A percentile compares a stretch with the other conserved stretches of the same genome.
phyloP scores from a whole-genome alignment of 306 rosid species.

The Oemleria cerasiformis region DNA sequence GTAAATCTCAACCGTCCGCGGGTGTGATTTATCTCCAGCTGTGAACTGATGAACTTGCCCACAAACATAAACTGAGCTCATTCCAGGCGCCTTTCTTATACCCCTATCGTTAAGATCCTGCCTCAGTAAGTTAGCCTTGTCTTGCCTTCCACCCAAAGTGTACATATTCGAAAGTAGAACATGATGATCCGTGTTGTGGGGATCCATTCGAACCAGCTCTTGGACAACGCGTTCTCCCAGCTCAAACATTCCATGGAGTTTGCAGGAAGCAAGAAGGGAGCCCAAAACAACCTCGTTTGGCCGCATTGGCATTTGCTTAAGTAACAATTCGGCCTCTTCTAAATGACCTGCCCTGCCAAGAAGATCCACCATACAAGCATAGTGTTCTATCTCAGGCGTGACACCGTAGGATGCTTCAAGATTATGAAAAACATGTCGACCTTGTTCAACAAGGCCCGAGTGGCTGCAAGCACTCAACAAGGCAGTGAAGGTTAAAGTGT shows the following conservation, averaged over 20 bases:
- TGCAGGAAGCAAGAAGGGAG: slow-evolving; percentile 66
- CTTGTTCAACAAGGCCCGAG: slow-evolving; percentile 60
- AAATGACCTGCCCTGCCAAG: slow-evolving; percentile 66
- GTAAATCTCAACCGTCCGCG: slow-evolving; percentile 41
- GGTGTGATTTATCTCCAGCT: slow-evolving; percentile 72
- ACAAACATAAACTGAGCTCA: slow-evolving; percentile 51
- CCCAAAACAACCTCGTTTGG: slow-evolving; percentile 72
- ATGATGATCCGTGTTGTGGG: slow-evolving; percentile 59
- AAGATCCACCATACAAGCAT: slow-evolving; percentile 70
- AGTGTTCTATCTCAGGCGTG: slow-evolving; percentile 58
- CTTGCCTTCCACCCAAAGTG: slow-evolving; percentile 48
- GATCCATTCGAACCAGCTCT: slow-evolving; percentile 51
- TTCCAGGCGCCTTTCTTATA: slow-evolving; percentile 64
- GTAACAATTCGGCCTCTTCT: slow-evolving; percentile 50
- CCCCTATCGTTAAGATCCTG: slow-evolving; percentile 49
- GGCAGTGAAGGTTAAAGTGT: slow-evolving; percentile 61
- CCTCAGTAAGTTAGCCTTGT: slow-evolving; percentile 54
- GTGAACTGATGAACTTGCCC: slow-evolving; percentile 60
- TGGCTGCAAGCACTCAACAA: slow-evolving; percentile 77
- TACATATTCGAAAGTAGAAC: slow-evolving; percentile 69
- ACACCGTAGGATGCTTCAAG: slow-evolving; percentile 41
- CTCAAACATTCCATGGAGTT: slow-evolving; percentile 45
- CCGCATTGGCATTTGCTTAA: slow-evolving; percentile 57
- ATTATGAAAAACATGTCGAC: slow-evolving; percentile 46
- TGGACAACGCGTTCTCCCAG: slow-evolving; percentile 55